Conservation (phyloP, 177 flowering plant species). For the Tripterygium wilfordii region DNA sequence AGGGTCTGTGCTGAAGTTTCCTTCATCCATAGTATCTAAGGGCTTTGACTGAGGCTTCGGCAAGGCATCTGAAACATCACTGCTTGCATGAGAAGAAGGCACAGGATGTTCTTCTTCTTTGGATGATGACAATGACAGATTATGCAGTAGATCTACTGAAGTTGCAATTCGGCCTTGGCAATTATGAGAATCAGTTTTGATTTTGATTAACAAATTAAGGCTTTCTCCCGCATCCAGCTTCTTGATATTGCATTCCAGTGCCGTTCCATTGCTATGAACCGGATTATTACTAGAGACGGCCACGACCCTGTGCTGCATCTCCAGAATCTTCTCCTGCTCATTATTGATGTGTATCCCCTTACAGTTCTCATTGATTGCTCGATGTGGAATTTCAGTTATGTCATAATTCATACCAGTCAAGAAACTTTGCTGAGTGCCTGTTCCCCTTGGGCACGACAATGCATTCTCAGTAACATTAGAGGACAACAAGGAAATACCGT, state of each 20-base stretch:
- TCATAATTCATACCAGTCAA: constrained; percentile 1
- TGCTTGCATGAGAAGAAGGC: constrained; percentile 6
- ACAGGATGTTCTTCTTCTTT: constrained; percentile 9
- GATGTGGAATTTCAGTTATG: constrained; percentile 4
- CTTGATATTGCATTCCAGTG: background rate
- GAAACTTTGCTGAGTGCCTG: constrained; percentile 1
- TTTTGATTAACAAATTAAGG: background rate
- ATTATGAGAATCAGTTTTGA: too few species aligned
- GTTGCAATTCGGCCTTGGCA: constrained; percentile 3
- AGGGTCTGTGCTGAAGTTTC: constrained; percentile 1
- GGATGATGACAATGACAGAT: constrained; percentile 19
- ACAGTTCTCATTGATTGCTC: background rate
- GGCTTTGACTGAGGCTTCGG: too few species aligned
- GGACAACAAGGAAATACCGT: background rate
- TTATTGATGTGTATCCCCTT: background rate
- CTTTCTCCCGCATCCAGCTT: background rate
- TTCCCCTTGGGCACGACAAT: background rate
- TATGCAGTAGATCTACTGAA: constrained; percentile 12
- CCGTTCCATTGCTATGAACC: background rate
- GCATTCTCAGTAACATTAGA: background rate
- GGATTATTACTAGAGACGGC: background rate
- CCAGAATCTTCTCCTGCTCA: background rate
- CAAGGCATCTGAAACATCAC: constrained; percentile 9
- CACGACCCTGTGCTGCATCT: background rate
- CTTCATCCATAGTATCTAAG: constrained; percentile 15